Base-by-base conservation (phyloP, 2,329 filamentous ascomycete species). In the Colletotrichum musae region DNA sequence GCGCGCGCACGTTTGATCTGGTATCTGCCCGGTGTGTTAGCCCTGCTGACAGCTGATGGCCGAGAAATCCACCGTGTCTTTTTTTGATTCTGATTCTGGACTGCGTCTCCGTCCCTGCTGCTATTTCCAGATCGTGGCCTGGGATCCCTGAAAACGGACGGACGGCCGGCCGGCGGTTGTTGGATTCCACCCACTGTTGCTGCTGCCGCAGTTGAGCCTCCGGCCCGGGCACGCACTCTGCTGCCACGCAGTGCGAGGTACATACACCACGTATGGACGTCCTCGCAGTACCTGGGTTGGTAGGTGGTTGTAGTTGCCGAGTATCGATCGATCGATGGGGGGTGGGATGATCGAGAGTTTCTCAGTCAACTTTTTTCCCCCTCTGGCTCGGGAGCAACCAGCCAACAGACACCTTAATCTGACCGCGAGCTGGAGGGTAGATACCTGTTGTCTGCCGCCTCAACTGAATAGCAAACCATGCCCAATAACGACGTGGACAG, bases 1-100 rank as follows among this genome's bases (percentile, higher is more conserved):
- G 60, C 65, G 66, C 51, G 54, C 65, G 66, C 66, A 59, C 61
- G 66, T 69, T 69, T 69, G 66, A 67, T 47, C 50, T 70, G 43
- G 56, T 57, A 21, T 24, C 41, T 21, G 39, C 7, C 13, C 24
- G 13, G 24, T 52, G 21, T 28, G 12, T 16, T 53, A 28, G 24
- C 7, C 51, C 26, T 39, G 51, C 62, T 67, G 62, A 57, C 67
- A 66, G 62, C 48, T 70, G 43, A 67, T 51, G 63, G 51, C 62
- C 62, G 62, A 66, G 67, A 50, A 67, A 61, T 52, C 62, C 51
- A 66, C 62, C n/a, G 56, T 45, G 61, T 12, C 66, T 39, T 26
- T 53, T 50, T 64, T 26, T 57, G 26, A 41, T 36, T 36, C 18
- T 10, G 18, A n/a, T 18, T 21, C 9, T 51, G 26, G 26, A 45